These are phyloP conservation scores for Saitozyma podzolica DNA, from an alignment of 768 basidiomycete species.

Conservation along the genomic window DNA sequence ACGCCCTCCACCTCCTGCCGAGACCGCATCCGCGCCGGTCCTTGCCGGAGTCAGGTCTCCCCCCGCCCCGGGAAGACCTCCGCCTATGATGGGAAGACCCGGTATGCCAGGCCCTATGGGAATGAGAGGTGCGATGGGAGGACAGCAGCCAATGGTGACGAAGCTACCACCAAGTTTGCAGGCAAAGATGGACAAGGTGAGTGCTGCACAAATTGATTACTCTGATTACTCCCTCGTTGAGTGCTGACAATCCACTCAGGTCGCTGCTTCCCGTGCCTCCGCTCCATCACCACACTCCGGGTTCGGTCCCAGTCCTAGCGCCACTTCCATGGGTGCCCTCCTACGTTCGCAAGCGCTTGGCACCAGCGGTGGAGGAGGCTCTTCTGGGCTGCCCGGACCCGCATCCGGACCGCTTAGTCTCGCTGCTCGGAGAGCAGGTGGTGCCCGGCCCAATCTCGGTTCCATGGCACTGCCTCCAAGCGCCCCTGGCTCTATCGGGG, in stretches of 20 bases:
- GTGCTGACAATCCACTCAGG: conserved; percentile 16
- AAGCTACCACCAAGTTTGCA: conserved; percentile 81
- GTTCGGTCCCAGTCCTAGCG: conserved; percentile 38
- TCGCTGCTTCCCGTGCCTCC: conserved; percentile 32
- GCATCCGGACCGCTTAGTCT: conserved; percentile 52
- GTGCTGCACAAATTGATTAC: conserved; percentile 37
- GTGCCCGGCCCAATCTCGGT: conserved; percentile 15
- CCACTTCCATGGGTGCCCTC: conserved; percentile 47
- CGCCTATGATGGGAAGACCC: conserved; percentile 12
- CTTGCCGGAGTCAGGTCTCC: conserved; percentile 1
- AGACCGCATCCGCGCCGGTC: conserved; percentile 16
- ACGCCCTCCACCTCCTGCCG: conserved; percentile 12
- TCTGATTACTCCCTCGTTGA: neutral
- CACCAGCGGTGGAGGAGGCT: conserved; percentile 11
- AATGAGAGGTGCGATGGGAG: conserved; percentile 33
- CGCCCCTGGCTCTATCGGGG: conserved; percentile 25
- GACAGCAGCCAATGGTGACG: conserved; percentile 20
- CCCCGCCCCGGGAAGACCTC: neutral
- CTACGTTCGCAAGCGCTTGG: conserved; percentile 46
- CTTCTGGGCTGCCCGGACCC: conserved; percentile 29
- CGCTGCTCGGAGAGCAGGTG: conserved; percentile 52
- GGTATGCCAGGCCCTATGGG: conserved; percentile 38
- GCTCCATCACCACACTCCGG: conserved; percentile 17
- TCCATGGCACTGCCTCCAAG: conserved; percentile 15
- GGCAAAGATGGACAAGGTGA: conserved; percentile 88